Evolutionary conservation across 1,139 yeast genomes (phyloP).

Genomic region (Pichia sp.): DNA sequence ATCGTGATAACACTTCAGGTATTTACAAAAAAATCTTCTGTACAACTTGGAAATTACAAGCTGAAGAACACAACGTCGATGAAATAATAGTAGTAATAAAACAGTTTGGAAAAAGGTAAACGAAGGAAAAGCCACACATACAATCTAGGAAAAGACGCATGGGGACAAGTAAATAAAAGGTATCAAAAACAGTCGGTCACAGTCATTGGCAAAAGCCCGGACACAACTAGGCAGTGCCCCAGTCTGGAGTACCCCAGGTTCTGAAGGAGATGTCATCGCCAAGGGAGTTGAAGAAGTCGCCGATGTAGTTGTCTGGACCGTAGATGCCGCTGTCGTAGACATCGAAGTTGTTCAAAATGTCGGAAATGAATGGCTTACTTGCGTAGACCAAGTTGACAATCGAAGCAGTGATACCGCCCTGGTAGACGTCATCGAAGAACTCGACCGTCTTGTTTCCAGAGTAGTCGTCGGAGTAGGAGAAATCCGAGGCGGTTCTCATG

Average conservation of each 20-base stretch:
- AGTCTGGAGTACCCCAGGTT: conserved; percentile 32
- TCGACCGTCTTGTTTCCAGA: conserved; percentile 42
- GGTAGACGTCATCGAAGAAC: conserved; percentile 47
- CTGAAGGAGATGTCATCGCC: conserved; percentile 31
- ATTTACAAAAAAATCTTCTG: neutral
- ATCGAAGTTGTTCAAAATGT: conserved; percentile 53
- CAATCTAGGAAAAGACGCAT: neutral
- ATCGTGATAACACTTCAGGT: neutral
- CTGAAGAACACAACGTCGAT: neutral
- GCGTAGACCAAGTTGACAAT: conserved; percentile 51
- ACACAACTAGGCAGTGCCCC: conserved; percentile 20
- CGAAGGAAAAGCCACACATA: conserved; percentile 2
- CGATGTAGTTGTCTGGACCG: conserved; percentile 51
- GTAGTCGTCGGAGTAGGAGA: conserved; percentile 52
- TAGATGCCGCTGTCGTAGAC: conserved; percentile 41
- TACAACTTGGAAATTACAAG: neutral
- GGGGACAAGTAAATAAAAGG: neutral
- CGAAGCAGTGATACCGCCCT: conserved; percentile 53
- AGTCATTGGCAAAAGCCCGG: too few relatives aligned
- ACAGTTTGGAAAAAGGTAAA: neutral
- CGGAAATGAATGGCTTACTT: conserved; percentile 53
- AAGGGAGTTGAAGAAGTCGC: conserved; percentile 55
- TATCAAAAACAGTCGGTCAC: neutral
- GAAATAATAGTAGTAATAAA: conserved; percentile 1
- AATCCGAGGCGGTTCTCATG: conserved; percentile 63